Percentiles rank a stretch among this genome's conserved stretches.
Conservation (phyloP, 768 basidiomycete species). For the Phanerochaete carnosa region DNA sequence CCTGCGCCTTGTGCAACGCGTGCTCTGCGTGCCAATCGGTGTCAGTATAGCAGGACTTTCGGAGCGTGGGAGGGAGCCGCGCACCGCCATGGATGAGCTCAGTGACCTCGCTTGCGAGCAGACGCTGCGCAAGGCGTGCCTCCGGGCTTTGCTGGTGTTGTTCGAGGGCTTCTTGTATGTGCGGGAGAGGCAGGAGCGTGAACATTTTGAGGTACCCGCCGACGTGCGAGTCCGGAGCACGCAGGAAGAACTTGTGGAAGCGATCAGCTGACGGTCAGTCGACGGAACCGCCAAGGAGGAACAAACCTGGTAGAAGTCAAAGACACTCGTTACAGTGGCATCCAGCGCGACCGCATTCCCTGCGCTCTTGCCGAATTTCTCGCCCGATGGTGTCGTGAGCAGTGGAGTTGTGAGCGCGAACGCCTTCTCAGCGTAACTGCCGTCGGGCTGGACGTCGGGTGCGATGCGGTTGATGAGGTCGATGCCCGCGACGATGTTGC, state of each 20-base stretch:
- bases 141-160: conserved; percentile 42
- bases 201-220: conserved; percentile 78
- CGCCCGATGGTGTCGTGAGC: conserved; percentile 82
- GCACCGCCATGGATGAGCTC: conserved; percentile 27
- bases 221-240: conserved; percentile 77
- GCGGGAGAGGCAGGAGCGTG: conserved; percentile 62
- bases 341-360: conserved; percentile 96
- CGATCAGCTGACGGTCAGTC: not conserved
- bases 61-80: conserved; percentile 2
- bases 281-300: not conserved
- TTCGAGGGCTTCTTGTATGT: conserved; percentile 54
- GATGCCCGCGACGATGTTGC: conserved; percentile 92
- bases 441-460: conserved; percentile 5
- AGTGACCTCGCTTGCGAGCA: conserved; percentile 26
- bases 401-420: conserved; percentile 94
- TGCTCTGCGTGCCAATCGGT: conserved; percentile 9
- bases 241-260: conserved; percentile 76
- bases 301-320: conserved; percentile 91
- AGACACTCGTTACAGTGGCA: conserved; percentile 70
- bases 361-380: conserved; percentile 97
- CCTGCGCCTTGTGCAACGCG: conserved; percentile 21
- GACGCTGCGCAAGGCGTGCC: conserved; percentile 21
- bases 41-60: not conserved
- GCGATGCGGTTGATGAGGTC: conserved; percentile 76
- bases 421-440: conserved; percentile 33